Conservation (phyloP, 2,329 filamentous ascomycete species). For the Calonectria honghensis region DNA sequence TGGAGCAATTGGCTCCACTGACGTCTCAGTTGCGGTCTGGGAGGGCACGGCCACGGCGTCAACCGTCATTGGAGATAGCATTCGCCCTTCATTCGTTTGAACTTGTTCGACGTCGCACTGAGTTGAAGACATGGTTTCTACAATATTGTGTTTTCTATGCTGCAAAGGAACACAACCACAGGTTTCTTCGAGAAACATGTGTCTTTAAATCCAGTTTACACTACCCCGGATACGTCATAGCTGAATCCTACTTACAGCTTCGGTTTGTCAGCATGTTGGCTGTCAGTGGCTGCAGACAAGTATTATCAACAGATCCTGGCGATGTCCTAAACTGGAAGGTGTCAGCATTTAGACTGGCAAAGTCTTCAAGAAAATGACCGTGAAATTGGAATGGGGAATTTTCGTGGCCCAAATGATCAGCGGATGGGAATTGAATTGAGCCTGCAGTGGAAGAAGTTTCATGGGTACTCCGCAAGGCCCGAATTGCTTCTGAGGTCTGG, state of each 20-base stretch:
- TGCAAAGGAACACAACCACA: background rate
- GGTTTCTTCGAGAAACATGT: background rate
- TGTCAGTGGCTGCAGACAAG: background rate
- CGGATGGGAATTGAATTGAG: background rate
- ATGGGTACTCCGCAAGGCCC: background rate
- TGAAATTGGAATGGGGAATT: background rate
- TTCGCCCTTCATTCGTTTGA: background rate
- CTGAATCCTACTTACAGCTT: background rate
- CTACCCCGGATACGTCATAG: background rate
- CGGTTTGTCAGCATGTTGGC: constrained; percentile 8
- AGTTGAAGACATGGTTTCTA: constrained; percentile 25
- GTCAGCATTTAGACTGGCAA: background rate
- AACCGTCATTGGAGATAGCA: background rate
- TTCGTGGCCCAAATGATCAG: background rate
- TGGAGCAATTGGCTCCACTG: constrained; percentile 26
- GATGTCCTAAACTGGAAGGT: background rate
- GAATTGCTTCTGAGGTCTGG: background rate
- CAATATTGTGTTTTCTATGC: no score
- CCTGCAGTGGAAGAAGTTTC: background rate
- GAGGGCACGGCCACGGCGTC: background rate
- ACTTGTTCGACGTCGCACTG: constrained; percentile 30
- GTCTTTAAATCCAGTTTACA: background rate
- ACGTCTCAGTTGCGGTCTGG: background rate
- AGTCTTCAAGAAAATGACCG: background rate
- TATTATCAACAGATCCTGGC: background rate